Conservation (phyloP, 2,329 filamentous ascomycete genomes). For the Colletotrichum filicis region DNA sequence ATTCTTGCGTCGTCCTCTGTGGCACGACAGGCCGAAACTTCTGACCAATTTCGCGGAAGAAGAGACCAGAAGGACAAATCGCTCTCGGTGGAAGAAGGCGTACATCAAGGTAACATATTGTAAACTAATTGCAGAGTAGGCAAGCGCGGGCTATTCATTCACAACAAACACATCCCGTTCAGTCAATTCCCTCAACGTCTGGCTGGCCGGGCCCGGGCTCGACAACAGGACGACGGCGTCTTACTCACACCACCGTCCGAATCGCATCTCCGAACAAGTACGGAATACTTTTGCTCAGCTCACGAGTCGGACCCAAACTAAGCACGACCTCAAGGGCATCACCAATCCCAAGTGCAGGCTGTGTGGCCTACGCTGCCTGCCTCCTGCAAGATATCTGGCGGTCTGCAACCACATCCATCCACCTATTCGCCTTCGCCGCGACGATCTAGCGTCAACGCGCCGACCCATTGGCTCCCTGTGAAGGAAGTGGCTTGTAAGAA, state of each 20-base stretch:
- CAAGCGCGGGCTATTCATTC: too few relatives aligned
- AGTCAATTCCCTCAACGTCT: neutral
- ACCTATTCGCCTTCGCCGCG: slow-evolving; percentile 20
- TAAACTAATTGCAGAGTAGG: neutral
- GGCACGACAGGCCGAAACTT: neutral
- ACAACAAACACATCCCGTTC: neutral
- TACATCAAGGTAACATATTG: neutral
- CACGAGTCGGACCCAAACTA: neutral
- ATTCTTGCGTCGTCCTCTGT: neutral
- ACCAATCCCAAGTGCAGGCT: neutral
- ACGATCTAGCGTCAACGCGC: slow-evolving; percentile 25
- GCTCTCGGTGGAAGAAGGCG: neutral
- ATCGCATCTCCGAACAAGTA: neutral
- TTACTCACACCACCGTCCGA: neutral
- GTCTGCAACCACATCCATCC: slow-evolving; percentile 31
- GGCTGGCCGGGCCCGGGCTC: neutral
- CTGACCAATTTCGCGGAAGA: neutral
- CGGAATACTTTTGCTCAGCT: neutral
- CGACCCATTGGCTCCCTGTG: slow-evolving; percentile 26
- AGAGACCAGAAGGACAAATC: neutral
- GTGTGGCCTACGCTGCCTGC: slow-evolving; percentile 5
- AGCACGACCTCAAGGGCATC: neutral
- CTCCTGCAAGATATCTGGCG: slow-evolving; percentile 30
- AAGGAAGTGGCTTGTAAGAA: slow-evolving; percentile 31
- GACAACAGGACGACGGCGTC: neutral